phyloP scores from a whole-genome alignment of 306 rosid species.

The Mimosa pudica region DNA sequence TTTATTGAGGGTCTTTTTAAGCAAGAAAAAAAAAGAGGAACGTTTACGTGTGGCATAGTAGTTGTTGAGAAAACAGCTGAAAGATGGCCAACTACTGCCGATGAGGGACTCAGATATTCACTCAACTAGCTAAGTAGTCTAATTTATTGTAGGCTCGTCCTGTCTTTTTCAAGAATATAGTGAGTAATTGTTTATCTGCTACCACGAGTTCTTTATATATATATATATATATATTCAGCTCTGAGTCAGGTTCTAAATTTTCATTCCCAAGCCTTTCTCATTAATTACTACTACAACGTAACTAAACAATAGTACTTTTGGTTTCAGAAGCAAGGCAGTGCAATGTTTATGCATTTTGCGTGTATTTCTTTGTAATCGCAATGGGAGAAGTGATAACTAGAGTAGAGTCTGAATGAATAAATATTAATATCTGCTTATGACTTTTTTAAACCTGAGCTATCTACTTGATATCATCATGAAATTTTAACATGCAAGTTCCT shows the following conservation, averaged over 20 bases:
- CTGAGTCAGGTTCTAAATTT: neutral
- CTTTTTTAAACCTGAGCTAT: too few relatives aligned
- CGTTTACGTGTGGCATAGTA: neutral
- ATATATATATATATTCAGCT: neutral
- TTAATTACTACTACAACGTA: too few relatives aligned
- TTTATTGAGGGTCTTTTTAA: neutral
- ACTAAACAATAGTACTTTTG: neutral
- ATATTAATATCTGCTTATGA: too few relatives aligned
- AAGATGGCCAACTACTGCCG: neutral
- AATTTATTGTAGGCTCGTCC: conserved; percentile 36
- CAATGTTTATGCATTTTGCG: too few relatives aligned
- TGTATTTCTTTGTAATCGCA: too few relatives aligned
- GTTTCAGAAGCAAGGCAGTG: neutral
- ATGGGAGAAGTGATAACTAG: too few relatives aligned
- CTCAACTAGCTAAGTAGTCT: conserved; percentile 17
- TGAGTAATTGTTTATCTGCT: conserved; percentile 17
- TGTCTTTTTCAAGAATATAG: neutral
- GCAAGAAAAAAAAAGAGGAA: neutral
- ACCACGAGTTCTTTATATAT: neutral
- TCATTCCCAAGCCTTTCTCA: neutral
- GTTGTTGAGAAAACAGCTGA: conserved; percentile 1
- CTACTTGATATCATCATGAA: too few relatives aligned
- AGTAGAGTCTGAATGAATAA: too few relatives aligned
- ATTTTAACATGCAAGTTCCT: too few relatives aligned
- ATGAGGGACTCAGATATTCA: conserved; percentile 12